These are phyloP conservation scores for Xylariaceae sp. DNA, from an alignment of 2,329 filamentous ascomycete species.

Conservation along the genomic window DNA sequence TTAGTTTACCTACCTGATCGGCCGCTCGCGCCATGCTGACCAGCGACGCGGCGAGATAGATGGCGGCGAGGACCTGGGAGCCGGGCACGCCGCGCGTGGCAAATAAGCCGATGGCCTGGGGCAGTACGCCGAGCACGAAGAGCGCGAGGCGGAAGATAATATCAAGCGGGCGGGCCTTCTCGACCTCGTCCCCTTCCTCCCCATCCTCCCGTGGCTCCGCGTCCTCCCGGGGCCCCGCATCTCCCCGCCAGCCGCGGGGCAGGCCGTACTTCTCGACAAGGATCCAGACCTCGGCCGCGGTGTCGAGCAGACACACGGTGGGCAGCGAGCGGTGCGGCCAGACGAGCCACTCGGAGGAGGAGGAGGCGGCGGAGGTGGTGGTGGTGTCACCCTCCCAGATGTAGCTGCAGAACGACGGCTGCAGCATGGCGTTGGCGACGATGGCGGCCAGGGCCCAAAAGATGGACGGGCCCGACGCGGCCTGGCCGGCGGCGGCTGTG, in stretches of 20 bases:
- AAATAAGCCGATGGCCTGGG: background rate
- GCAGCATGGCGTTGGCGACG: background rate
- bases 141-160: background rate
- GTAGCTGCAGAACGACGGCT: background rate
- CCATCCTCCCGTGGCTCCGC: background rate
- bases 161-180: background rate
- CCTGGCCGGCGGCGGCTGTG: too few relatives aligned
- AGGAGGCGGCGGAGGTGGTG: background rate
- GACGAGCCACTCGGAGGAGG: too few relatives aligned
- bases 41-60: background rate
- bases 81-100: background rate
- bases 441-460: background rate
- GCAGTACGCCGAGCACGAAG: background rate
- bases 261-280: background rate
- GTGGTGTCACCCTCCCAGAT: background rate
- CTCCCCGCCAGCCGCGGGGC: too few relatives aligned
- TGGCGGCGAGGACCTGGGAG: background rate
- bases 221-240: background rate
- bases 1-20: too few relatives aligned
- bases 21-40: background rate
- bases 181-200: background rate
- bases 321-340: background rate
- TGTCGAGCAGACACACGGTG: background rate
- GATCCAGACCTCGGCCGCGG: background rate
- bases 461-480: background rate